These are phyloP conservation scores for Botryosphaeria dothidea DNA, from an alignment of 2,329 filamentous ascomycete genomes.

Conservation along the genomic window DNA sequence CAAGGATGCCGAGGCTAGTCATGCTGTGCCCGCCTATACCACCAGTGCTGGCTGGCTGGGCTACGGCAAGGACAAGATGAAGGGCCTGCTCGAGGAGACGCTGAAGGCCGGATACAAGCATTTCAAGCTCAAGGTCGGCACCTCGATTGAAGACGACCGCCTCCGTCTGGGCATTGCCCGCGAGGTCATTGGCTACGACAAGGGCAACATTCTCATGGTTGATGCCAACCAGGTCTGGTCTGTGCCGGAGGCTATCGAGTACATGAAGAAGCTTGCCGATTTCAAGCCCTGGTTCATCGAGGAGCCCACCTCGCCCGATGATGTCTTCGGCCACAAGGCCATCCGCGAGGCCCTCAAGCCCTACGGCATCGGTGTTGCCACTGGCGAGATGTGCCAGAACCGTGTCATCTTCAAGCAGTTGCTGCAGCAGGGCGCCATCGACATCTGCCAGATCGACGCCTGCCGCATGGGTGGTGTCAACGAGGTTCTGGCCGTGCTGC, in stretches of 20 bases:
- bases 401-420: slow-evolving; percentile 93
- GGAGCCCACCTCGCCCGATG: slow-evolving; percentile 88
- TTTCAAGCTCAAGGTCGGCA: slow-evolving; percentile 91
- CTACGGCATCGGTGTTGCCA: slow-evolving; percentile 78
- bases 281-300: slow-evolving; percentile 95
- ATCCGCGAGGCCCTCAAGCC: slow-evolving; percentile 78
- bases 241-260: slow-evolving; percentile 82
- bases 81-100: slow-evolving; percentile 70
- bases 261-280: slow-evolving; percentile 79
- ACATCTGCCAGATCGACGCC: slow-evolving; percentile 87
- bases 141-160: slow-evolving; percentile 69
- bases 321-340: slow-evolving; percentile 84
- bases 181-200: slow-evolving; percentile 78
- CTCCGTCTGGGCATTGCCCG: slow-evolving; percentile 71
- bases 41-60: slow-evolving; percentile 91
- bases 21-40: slow-evolving; percentile 86
- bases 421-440: slow-evolving; percentile 75
- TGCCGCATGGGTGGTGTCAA: slow-evolving; percentile 89
- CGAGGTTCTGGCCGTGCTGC: slow-evolving; percentile 84
- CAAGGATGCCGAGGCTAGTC: slow-evolving; percentile 69
- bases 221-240: slow-evolving; percentile 94
- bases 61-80: slow-evolving; percentile 87
- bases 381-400: slow-evolving; percentile 95
- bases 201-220: slow-evolving; percentile 84
- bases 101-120: slow-evolving; percentile 75